These are phyloP conservation scores for Tuber melanosporum DNA, from an alignment of 495 filamentous ascomycete species.

Conservation along the genomic window DNA sequence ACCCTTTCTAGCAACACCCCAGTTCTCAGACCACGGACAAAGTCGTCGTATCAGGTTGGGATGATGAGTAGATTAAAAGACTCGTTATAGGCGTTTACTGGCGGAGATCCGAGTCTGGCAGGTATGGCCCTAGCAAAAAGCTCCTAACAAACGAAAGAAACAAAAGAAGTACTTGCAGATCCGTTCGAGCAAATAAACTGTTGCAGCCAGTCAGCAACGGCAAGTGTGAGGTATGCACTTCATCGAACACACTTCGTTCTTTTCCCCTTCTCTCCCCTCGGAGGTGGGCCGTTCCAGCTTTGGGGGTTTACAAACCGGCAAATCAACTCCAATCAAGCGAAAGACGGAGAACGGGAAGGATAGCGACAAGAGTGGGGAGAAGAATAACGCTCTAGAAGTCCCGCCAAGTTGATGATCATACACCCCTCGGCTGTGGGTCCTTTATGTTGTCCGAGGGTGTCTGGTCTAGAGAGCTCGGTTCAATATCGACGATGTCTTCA, in stretches of 20 bases:
- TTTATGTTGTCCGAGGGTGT: constrained; percentile 6
- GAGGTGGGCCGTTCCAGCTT: constrained; percentile 22
- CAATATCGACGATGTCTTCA: constrained; percentile 18
- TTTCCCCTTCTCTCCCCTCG: constrained; percentile 25
- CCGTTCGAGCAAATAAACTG: constrained; percentile 25
- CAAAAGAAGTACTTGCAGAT: constrained; percentile 26
- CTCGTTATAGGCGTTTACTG: constrained; percentile 31
- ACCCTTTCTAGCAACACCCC: constrained; percentile 33
- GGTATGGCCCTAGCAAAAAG: constrained; percentile 26
- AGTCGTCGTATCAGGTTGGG: constrained; percentile 27
- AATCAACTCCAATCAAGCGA: constrained; percentile 18
- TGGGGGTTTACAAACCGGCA: constrained; percentile 20
- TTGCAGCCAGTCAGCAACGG: constrained; percentile 32
- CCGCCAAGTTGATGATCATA: constrained; percentile 12
- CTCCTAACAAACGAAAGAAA: constrained; percentile 31
- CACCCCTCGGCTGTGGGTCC: constrained; percentile 15
- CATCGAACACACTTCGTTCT: constrained; percentile 31
- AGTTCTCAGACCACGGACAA: constrained; percentile 31
- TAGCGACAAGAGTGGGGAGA: constrained; percentile 5
- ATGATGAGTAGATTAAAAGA: constrained; percentile 26
- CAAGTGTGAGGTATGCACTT: constrained; percentile 27
- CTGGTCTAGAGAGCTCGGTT: constrained; percentile 8
- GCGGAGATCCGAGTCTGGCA: constrained; percentile 31
- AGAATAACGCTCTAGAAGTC: constrained; percentile 15
- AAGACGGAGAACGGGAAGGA: constrained; percentile 16